phyloP scores from a whole-genome alignment of 495 filamentous ascomycete genomes.

The Podospora australis region DNA sequence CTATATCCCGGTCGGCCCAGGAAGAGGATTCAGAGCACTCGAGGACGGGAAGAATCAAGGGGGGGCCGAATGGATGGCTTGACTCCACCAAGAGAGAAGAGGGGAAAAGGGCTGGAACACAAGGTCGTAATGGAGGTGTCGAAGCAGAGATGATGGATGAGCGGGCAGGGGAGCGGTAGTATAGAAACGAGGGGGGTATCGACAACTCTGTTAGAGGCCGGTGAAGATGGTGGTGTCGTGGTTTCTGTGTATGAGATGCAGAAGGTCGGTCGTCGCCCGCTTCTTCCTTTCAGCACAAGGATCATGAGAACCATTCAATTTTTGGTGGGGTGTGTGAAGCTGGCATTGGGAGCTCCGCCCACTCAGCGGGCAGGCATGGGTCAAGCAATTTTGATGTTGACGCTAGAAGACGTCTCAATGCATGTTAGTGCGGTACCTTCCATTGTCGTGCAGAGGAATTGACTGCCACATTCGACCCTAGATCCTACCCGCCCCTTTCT shows the following conservation, averaged over 20 bases:
- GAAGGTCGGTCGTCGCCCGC: neutral
- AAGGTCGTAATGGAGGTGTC: neutral
- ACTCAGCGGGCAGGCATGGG: conserved; percentile 16
- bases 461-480: neutral
- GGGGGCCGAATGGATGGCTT: too few relatives aligned
- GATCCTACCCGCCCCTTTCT: conserved; percentile 8
- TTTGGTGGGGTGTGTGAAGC: conserved; percentile 19
- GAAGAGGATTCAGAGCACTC: too few relatives aligned
- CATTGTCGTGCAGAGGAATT: too few relatives aligned
- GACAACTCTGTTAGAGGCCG: neutral
- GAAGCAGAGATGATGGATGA: neutral
- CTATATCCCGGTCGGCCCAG: too few relatives aligned
- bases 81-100: conserved; percentile 6
- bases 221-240: conserved; percentile 15
- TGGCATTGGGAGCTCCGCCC: conserved; percentile 16
- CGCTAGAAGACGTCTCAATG: conserved; percentile 19
- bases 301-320: neutral
- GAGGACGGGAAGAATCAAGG: conserved; percentile 4
- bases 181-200: neutral
- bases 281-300: too few relatives aligned
- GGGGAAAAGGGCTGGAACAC: conserved; percentile 1
- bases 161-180: neutral
- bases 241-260: conserved; percentile 7
- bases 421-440: conserved; percentile 20
- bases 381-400: conserved; percentile 17